Evolutionary conservation across 2,329 filamentous ascomycete species (phyloP), one percentile per base, ranked within the genome.

Genomic region (Falciphora oryzae): DNA sequence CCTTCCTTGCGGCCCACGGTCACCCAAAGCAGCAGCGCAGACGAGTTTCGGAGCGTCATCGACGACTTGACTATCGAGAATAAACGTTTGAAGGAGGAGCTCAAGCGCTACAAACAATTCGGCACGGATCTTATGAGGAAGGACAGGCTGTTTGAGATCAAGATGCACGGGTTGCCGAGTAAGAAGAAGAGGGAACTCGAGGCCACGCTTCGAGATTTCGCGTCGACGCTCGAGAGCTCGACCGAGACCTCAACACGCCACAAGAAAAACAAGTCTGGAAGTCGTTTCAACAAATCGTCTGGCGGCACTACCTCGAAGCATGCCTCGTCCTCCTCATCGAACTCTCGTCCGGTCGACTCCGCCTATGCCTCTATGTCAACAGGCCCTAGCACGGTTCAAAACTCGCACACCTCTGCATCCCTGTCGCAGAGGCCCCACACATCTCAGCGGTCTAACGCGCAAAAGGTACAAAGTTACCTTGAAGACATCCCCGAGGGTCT

Each of bases 21-120:
- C 53, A 76, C 77, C 3, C 84, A 75, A 27, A 85, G 77, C 71
- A 91, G 85, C 71, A 89, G 87, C 62, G 86, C 85, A 32, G 90
- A 91, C 65, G 91, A 93, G 65, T 93, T 87, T 66, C 83, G 92
- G 60, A 89, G 89, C 68, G 91, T 96, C 22, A 96, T 96, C 61
- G 92, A 96, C 70, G 92, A 96, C 72, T 76, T 96, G 65, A 96
- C 92, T 0, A 80, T 96, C 31, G 89, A 93, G 72, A 96, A 95
- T 73, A 91, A 92, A 73, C 88, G 86, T 63, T 75, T 96, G 66
- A 93, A 89, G 76, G 87, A 89, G 69, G 86, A 88, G 70, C 71
- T 96, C 64, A 89, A 85, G 70, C 88, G 85, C 63, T 91, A 91
- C 67, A 89, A 90, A 73, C 87, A 86, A 67, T 77, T 85, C 31